Conservation (phyloP, 2,329 filamentous ascomycete genomes). For the Zopfia rhizophila region DNA sequence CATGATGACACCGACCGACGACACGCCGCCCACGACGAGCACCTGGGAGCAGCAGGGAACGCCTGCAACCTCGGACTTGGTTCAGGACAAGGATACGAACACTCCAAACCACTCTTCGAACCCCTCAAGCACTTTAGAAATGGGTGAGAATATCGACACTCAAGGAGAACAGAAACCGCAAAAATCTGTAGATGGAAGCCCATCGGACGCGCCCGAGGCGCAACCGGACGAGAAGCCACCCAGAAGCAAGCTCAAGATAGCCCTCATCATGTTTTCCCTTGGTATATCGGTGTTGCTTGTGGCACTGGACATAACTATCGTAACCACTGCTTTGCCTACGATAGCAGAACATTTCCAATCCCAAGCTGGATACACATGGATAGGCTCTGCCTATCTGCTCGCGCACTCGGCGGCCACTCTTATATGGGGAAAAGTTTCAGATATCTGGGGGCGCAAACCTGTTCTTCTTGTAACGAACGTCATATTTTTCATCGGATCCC, state of each 20-base stretch:
- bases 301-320: constrained; percentile 70
- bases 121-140: constrained; percentile 22
- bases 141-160: no score
- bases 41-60: no score
- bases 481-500: constrained; percentile 70
- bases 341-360: constrained; percentile 66
- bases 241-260: constrained; percentile 55
- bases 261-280: constrained; percentile 62
- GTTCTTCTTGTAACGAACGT: constrained; percentile 69
- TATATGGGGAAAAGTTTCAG: constrained; percentile 71
- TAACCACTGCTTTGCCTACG: constrained; percentile 70
- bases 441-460: constrained; percentile 74
- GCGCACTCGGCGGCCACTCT: constrained; percentile 63
- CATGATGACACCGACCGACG: constrained; percentile 14
- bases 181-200: constrained; percentile 19
- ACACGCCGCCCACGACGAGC: constrained; percentile 6
- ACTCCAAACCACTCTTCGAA: constrained; percentile 27
- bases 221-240: constrained; percentile 37
- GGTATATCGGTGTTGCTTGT: constrained; percentile 68
- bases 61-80: not conserved
- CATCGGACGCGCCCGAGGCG: constrained; percentile 3
- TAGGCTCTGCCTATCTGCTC: constrained; percentile 63
- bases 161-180: no score
- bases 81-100: constrained; percentile 25
- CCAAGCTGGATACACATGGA: constrained; percentile 63